A percentile compares a stretch with the other conserved stretches of the same genome.
These are phyloP conservation scores for Canna indica DNA, from an alignment of 176 grass and related monocot genomes.

Conservation along the genomic window DNA sequence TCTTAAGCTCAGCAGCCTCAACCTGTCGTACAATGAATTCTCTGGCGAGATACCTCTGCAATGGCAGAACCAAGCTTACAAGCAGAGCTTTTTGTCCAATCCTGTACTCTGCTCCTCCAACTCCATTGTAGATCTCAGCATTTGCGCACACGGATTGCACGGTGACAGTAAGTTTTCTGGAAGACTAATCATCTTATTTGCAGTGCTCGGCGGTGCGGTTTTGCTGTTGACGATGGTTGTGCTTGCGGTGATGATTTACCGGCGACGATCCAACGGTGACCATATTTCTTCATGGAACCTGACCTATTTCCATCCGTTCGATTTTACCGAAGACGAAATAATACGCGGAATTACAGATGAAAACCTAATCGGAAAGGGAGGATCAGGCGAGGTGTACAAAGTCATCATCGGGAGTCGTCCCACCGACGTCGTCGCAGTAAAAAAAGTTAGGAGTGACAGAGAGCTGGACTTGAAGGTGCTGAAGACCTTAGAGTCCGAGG, in stretches of 20 bases:
- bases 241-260: conserved; percentile 32
- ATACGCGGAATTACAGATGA: background rate
- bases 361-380: conserved; percentile 25
- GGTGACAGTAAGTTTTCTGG: conserved; percentile 29
- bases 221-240: conserved; percentile 25
- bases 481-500: conserved; percentile 44
- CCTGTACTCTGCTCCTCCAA: conserved; percentile 39
- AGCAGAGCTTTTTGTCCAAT: conserved; percentile 55
- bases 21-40: conserved; percentile 57
- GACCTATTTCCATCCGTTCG: background rate
- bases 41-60: conserved; percentile 41
- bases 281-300: background rate
- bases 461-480: conserved; percentile 23
- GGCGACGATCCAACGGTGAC: background rate
- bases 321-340: conserved; percentile 20
- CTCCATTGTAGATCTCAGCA: conserved; percentile 3
- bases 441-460: conserved; percentile 28
- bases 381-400: conserved; percentile 45
- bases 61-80: conserved; percentile 45
- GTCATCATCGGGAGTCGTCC: conserved; percentile 10
- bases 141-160: conserved; percentile 1
- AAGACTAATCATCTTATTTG: conserved; percentile 34
- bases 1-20: conserved; percentile 29
- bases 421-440: conserved; percentile 37
- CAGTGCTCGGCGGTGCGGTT: conserved; percentile 20